Percentiles rank a stretch among this genome's conserved stretches.
These are phyloP conservation scores for Fagopyrum homotropicum DNA, from an alignment of 148 eudicot species.

Conservation along the genomic window DNA sequence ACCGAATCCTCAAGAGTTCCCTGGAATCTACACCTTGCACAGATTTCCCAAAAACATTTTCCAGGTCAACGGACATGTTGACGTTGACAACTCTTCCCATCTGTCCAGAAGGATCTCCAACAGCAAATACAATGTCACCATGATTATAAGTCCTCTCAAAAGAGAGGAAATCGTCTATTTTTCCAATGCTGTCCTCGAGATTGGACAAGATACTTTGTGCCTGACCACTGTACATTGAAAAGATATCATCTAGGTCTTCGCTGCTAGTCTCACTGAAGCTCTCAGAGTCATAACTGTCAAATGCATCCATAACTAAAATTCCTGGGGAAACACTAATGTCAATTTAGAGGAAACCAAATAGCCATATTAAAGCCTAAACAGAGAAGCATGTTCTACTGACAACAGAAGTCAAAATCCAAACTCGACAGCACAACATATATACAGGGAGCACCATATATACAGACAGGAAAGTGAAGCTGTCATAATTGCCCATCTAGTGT, in stretches of 20 bases:
- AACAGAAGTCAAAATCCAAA: too few relatives aligned
- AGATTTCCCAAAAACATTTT: constrained; percentile 50
- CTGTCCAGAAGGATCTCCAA: constrained; percentile 57
- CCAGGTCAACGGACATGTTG: constrained; percentile 61
- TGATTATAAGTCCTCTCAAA: constrained; percentile 66
- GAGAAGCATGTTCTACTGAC: too few relatives aligned
- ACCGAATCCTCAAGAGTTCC: constrained; percentile 43
- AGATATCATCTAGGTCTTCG: constrained; percentile 74
- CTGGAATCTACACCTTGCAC: constrained; percentile 46
- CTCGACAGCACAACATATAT: too few relatives aligned
- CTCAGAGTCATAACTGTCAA: constrained; percentile 57
- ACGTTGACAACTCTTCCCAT: constrained; percentile 64
- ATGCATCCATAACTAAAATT: constrained; percentile 42
- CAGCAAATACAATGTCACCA: constrained; percentile 69
- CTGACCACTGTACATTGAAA: constrained; percentile 63
- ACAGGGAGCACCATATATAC: neutral
- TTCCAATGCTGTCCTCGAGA: constrained; percentile 77
- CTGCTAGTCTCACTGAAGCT: constrained; percentile 73
- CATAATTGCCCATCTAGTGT: neutral
- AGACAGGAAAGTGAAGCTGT: neutral
- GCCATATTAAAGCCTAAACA: too few relatives aligned
- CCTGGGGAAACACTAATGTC: constrained; percentile 12
- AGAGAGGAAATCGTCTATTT: constrained; percentile 84
- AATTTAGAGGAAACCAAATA: too few relatives aligned
- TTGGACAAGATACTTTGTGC: constrained; percentile 70